Evolutionary conservation across 495 filamentous ascomycete genomes (phyloP).

Genomic region (Penicillium simplicissimum): DNA sequence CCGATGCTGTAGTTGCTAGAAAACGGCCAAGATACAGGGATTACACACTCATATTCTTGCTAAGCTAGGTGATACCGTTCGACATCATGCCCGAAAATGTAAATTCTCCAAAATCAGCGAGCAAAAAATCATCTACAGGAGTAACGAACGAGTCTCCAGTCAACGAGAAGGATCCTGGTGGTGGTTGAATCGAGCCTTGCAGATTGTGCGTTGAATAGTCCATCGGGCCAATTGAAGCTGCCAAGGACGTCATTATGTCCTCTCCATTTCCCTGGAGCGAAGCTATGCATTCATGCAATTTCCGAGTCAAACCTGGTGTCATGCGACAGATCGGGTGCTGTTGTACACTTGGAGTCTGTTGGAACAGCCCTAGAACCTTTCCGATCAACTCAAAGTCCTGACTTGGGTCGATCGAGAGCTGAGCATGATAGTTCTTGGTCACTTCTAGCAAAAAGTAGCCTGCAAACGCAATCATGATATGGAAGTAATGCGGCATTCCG

Average conservation of each 20-base stretch:
- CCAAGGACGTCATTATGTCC: constrained; percentile 9
- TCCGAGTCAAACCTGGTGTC: constrained; percentile 30
- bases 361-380: constrained; percentile 26
- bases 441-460: constrained; percentile 48
- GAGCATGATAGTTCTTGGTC: constrained; percentile 25
- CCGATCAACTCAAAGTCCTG: constrained; percentile 27
- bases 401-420: constrained; percentile 22
- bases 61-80: constrained; percentile 1
- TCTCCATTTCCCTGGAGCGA: constrained; percentile 12
- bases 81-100: constrained; percentile 28
- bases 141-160: constrained; percentile 13
- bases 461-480: constrained; percentile 51
- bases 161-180: constrained; percentile 14
- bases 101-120: constrained; percentile 26
- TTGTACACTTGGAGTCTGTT: constrained; percentile 20
- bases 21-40: background rate
- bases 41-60: background rate
- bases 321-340: constrained; percentile 33
- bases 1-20: no score
- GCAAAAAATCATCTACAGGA: constrained; percentile 24
- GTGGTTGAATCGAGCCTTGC: constrained; percentile 8
- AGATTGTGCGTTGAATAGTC: constrained; percentile 9
- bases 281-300: constrained; percentile 27
- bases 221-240: background rate
- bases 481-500: constrained; percentile 49